Evolutionary conservation across 805 yeast genomes (phyloP), one percentile per base, ranked within the genome.

Genomic region (Candida andamanensis): DNA sequence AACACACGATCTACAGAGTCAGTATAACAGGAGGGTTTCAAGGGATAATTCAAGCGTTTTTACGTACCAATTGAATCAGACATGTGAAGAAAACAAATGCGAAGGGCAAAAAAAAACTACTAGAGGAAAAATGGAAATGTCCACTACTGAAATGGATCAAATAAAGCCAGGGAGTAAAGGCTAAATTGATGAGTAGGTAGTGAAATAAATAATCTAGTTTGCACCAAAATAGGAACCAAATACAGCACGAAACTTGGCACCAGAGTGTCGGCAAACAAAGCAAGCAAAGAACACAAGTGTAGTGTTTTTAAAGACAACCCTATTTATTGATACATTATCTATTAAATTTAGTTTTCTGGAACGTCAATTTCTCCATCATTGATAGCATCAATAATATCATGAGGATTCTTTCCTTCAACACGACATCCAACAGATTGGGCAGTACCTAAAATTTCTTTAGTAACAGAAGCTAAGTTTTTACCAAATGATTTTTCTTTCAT

Each of bases 401-500:
- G 97, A 56, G 98, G 96, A 81, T 90, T 90, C 81, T 92, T 90
- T 76, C 89, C 94, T 73, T 87, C 90, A 66, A 92, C 97, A 76
- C 97, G 89, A 77, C 96, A 89, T 62, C 98, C 98, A 63, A 92
- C 94, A 50, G 97, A 89, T 78, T 90, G 97, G 59, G 97, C 97
- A 70, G 98, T 92, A 72, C 98, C 98, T 67, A 92, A 83, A 65
- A 92, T 85, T 80, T 92, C 98, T 81, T 92, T 92, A 61, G 95
- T 76, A 56, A 92, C 95, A 45, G 97, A 92, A 50, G 94, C 86
- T 68, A 92, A 82, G 72, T 60, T 85, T 85, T 87, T 90, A 78
- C 98, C 96, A 71, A 92, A 86, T 47, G 97, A 87, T 78, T 92
- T 92, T 69, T 83, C 86, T 70, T 77, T 81, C 97, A 92, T 90